Conservation (phyloP, 140 eudicot species). For the Anethum foeniculum region DNA sequence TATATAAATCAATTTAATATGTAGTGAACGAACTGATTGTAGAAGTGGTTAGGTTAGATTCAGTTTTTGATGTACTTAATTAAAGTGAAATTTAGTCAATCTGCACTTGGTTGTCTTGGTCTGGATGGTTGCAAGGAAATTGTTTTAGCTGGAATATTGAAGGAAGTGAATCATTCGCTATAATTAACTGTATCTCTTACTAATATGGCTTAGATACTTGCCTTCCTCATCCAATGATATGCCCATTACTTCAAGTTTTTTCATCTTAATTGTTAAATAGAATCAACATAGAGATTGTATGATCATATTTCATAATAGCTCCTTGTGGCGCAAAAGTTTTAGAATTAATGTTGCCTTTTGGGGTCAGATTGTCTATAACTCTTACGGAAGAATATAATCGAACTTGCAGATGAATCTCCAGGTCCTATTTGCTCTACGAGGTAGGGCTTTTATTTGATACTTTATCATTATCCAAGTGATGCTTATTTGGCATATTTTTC, state of each 20-base stretch:
- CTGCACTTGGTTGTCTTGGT: too few relatives aligned
- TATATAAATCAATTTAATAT: too few relatives aligned
- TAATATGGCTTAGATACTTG: neutral
- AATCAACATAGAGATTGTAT: neutral
- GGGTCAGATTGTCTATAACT: conserved; percentile 34
- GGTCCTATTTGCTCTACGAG: conserved; percentile 18
- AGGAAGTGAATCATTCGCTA: too few relatives aligned
- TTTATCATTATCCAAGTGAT: neutral
- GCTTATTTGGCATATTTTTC: conserved; percentile 12
- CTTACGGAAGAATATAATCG: conserved; percentile 25
- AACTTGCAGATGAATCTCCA: conserved; percentile 34
- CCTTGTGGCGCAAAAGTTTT: conserved; percentile 10
- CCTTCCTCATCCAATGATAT: neutral
- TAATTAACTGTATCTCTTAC: too few relatives aligned
- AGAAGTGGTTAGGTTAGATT: too few relatives aligned
- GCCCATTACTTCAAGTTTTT: conserved; percentile 1
- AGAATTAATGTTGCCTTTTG: conserved; percentile 36
- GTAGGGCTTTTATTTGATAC: conserved; percentile 16
- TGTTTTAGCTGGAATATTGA: too few relatives aligned
- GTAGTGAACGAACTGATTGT: too few relatives aligned
- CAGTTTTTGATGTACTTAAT: too few relatives aligned
- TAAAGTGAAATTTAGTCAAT: too few relatives aligned
- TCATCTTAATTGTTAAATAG: neutral
- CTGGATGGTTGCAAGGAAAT: too few relatives aligned
- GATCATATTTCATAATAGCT: neutral